phyloP scores from a whole-genome alignment of 106 monocot species.

The Cymbidium sinense region DNA sequence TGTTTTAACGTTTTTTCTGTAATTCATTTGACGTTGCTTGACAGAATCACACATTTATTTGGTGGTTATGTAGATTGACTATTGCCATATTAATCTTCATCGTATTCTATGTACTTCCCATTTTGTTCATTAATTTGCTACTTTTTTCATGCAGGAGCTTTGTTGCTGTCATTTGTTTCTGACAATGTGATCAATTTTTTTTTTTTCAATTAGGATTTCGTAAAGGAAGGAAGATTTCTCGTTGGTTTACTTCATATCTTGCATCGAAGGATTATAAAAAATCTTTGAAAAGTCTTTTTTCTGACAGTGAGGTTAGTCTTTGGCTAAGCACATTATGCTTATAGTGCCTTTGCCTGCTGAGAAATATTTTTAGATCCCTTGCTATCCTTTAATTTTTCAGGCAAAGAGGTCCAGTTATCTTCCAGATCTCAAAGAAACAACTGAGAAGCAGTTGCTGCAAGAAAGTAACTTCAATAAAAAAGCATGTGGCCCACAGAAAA shows the following conservation, averaged over 20 bases:
- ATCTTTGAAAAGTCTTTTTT: constrained; percentile 12
- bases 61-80: background rate
- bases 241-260: constrained; percentile 53
- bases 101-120: background rate
- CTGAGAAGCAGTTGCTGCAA: constrained; percentile 8
- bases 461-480: constrained; percentile 12
- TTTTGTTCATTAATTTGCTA: background rate
- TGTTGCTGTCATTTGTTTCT: background rate
- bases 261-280: constrained; percentile 31
- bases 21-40: background rate
- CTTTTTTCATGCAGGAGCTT: too few species aligned
- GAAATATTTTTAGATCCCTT: background rate
- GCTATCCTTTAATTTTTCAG: constrained; percentile 3
- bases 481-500: constrained; percentile 32
- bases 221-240: constrained; percentile 55
- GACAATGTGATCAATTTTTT: background rate
- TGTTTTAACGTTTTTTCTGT: background rate
- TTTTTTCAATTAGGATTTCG: constrained; percentile 41
- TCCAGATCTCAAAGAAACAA: constrained; percentile 14
- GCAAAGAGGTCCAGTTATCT: constrained; percentile 5
- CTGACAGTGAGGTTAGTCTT: constrained; percentile 22
- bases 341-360: too few species aligned
- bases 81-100: background rate
- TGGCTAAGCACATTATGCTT: too few species aligned
- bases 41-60: background rate